These are phyloP conservation scores for Puccinia coronata DNA, from an alignment of 1,284 basidiomycete genomes.

Conservation along the genomic window DNA sequence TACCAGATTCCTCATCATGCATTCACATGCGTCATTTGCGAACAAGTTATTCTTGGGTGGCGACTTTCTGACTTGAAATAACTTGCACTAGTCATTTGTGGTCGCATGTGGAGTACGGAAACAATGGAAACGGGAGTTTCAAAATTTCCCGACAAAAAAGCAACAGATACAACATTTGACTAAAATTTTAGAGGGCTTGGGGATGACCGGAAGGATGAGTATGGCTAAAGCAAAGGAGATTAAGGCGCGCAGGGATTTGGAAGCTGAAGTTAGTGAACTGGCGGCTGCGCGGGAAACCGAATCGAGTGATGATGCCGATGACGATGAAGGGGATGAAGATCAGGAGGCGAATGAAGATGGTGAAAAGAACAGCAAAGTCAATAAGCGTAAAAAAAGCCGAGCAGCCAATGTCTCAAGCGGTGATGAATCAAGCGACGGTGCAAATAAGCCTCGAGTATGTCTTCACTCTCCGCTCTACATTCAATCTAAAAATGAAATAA, in stretches of 20 bases:
- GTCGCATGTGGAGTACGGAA: conserved; percentile 77
- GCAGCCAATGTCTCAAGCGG: conserved; percentile 5
- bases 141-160: conserved; percentile 65
- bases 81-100: conserved; percentile 62
- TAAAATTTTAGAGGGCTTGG: conserved; percentile 69
- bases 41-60: too few species aligned
- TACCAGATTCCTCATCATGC: too few species aligned
- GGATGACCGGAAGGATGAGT: conserved; percentile 76
- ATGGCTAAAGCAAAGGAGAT: conserved; percentile 75
- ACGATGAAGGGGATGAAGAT: not conserved
- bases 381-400: conserved; percentile 3
- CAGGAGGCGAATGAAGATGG: not conserved
- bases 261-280: conserved; percentile 70
- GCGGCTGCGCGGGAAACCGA: conserved; percentile 53
- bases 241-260: conserved; percentile 71
- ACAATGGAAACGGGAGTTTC: conserved; percentile 75
- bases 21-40: too few species aligned
- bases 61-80: conserved; percentile 62
- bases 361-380: not conserved
- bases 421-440: conserved; percentile 9
- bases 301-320: not conserved
- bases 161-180: conserved; percentile 71
- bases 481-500: not conserved
- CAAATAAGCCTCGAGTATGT: conserved; percentile 22
- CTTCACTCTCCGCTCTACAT: not conserved